Evolutionary conservation across 768 basidiomycete genomes (phyloP), one percentile per base, ranked within the genome.

Genomic region (Pulveroboletus ravenelii): DNA sequence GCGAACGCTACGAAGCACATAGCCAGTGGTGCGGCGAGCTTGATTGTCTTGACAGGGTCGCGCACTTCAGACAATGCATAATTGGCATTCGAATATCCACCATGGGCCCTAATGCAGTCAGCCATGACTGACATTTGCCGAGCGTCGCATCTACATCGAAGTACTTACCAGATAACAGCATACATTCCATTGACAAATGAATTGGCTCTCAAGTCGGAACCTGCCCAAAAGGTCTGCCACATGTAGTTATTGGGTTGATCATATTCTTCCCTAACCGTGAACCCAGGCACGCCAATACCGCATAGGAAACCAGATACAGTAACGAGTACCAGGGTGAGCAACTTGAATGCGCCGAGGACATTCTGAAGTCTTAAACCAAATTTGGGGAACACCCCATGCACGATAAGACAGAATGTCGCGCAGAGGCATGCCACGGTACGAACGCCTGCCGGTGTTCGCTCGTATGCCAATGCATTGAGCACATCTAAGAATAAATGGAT

Each of bases 51-150:
- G 4, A 89, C 18, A 6, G 87, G 88, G 54, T 89, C 76, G 20
- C 74, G 75, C 6, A 87, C 73, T 60, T 90, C 87, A 4, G 84
- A 85, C 5, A 89, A 70, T 0, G 81, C 83, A 54, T 86, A 87
- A 59, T 89, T 87, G 9, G 85, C 85, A 50, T 84, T 86, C 3
- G 80, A 78, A 61, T 87, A 90, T 0, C 87, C 87, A 41, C 78
- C 74, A 60, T 81, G 86, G 0, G 84, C 82, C 85, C 85, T 87
- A 37, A 10, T 31, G 14, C 12, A 47, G 27, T 57, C 6, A 46
- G 41, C 9, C 3, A 20, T 7, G 32, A 31, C 36, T 23, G 4
- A 23, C 20, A 6, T 48, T 12, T 6, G 2, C 0, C 4, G 14
- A 45, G n/a, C 5, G 31, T 5, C 5, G 27, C 3, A 25, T 1